phyloP scores from a whole-genome alignment of 1,139 yeast genomes.

The Pichia sp. region DNA sequence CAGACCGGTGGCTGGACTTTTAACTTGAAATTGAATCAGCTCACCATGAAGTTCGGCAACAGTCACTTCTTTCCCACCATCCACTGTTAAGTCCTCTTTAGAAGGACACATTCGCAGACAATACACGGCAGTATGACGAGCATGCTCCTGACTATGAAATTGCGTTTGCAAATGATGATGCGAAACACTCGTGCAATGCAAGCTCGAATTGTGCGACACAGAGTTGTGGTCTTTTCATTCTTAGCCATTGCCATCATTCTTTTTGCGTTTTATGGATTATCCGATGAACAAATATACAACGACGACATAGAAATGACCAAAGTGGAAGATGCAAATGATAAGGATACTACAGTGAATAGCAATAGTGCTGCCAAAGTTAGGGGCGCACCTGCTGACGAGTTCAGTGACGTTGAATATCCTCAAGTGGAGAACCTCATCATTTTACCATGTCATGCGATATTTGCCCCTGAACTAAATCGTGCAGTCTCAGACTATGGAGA shows the following conservation, averaged over 20 bases:
- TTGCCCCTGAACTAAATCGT: slow-evolving; percentile 10
- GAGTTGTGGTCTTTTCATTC: slow-evolving; percentile 1
- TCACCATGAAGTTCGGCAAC: too few species aligned
- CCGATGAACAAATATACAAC: slow-evolving; percentile 2
- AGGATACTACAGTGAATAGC: neutral
- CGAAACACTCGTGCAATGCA: too few species aligned
- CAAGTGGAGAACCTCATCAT: slow-evolving; percentile 13
- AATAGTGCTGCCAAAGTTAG: neutral
- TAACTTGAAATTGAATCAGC: too few species aligned
- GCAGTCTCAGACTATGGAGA: neutral
- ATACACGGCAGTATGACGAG: too few species aligned
- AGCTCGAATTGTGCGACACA: slow-evolving; percentile 2
- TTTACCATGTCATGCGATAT: slow-evolving; percentile 21
- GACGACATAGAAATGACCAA: neutral
- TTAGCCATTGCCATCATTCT: slow-evolving; percentile 5
- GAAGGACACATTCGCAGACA: too few species aligned
- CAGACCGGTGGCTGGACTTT: too few species aligned
- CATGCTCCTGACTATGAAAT: too few species aligned
- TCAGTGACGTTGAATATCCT: neutral
- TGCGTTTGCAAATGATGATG: too few species aligned
- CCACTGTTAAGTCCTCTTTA: too few species aligned
- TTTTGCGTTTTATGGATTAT: slow-evolving; percentile 8
- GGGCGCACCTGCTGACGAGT: neutral
- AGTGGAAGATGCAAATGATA: too few species aligned
- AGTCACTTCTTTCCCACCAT: too few species aligned